Conservation (phyloP, 78 protist species). For the Dictyostelium brefeldianum region DNA sequence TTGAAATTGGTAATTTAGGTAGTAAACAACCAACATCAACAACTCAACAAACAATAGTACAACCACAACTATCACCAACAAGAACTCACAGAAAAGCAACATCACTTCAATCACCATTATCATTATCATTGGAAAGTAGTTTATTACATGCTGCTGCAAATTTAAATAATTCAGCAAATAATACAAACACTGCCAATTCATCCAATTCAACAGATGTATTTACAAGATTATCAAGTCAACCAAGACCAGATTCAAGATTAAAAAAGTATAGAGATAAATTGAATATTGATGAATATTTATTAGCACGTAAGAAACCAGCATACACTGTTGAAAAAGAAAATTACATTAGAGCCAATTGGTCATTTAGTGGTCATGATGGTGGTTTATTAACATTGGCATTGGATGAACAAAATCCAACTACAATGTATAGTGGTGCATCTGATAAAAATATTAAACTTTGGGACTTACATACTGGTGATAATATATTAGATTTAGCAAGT, state of each 20-base stretch:
- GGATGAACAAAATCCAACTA: conserved; percentile 12
- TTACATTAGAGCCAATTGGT: conserved; percentile 38
- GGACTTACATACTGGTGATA: conserved; percentile 73
- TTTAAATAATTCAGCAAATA: neutral
- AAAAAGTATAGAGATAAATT: conserved; percentile 55
- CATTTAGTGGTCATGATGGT: conserved; percentile 73
- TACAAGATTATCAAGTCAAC: conserved; percentile 47
- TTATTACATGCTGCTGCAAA: neutral
- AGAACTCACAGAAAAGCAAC: neutral
- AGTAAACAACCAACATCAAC: neutral
- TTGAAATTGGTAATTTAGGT: conserved; percentile 42
- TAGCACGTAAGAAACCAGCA: neutral
- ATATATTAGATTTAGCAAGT: conserved; percentile 36
- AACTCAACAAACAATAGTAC: neutral
- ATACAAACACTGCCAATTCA: neutral
- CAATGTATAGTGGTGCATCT: conserved; percentile 31
- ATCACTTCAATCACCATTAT: conserved; percentile 1
- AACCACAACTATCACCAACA: conserved; percentile 13
- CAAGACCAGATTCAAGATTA: conserved; percentile 73
- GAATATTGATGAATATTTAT: conserved; percentile 33
- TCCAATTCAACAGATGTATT: conserved; percentile 34
- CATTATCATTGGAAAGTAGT: neutral
- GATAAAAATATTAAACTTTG: conserved; percentile 74
- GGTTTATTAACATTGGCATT: conserved; percentile 10
- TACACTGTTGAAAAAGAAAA: conserved; percentile 12